Evolutionary conservation across 2,329 filamentous ascomycete genomes (phyloP).

Genomic region (Fusarium brachygibbosum): DNA sequence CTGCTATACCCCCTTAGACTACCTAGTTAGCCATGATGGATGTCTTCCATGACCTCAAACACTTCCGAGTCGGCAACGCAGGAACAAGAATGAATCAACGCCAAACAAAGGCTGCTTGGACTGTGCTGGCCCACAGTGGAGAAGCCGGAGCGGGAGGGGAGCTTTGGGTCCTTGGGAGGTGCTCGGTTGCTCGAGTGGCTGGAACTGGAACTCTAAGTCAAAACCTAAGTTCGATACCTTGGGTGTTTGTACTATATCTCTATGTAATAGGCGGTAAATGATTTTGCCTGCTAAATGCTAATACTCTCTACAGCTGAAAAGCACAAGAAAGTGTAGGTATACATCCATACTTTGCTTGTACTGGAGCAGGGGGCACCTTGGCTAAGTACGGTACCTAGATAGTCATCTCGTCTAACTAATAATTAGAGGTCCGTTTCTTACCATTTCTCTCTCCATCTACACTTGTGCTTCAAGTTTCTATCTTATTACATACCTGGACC

Average conservation of each 20-base stretch:
- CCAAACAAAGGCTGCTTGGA: slow-evolving; percentile 14
- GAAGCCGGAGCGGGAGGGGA: slow-evolving; percentile 7
- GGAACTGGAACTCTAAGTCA: slow-evolving; percentile 18
- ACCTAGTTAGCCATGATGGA: background rate
- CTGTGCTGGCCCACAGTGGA: slow-evolving; percentile 13
- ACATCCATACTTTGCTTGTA: background rate
- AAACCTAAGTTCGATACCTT: slow-evolving; percentile 14
- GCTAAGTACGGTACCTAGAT: too few relatives aligned
- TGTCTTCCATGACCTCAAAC: background rate
- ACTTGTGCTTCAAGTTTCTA: background rate
- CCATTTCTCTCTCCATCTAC: slow-evolving; percentile 13
- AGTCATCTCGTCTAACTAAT: slow-evolving; percentile 25
- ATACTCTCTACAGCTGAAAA: background rate
- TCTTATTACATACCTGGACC: background rate
- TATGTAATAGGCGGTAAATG: background rate
- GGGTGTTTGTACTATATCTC: background rate
- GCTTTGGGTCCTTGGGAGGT: background rate
- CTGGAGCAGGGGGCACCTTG: background rate
- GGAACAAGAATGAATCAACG: slow-evolving; percentile 7
- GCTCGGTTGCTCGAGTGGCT: slow-evolving; percentile 22
- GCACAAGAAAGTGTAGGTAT: background rate
- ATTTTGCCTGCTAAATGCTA: background rate
- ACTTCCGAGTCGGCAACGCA: slow-evolving; percentile 8
- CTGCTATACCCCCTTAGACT: background rate
- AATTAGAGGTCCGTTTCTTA: slow-evolving; percentile 27